phyloP scores from a whole-genome alignment of 257 asterid genomes.

The Petunia axillaris region DNA sequence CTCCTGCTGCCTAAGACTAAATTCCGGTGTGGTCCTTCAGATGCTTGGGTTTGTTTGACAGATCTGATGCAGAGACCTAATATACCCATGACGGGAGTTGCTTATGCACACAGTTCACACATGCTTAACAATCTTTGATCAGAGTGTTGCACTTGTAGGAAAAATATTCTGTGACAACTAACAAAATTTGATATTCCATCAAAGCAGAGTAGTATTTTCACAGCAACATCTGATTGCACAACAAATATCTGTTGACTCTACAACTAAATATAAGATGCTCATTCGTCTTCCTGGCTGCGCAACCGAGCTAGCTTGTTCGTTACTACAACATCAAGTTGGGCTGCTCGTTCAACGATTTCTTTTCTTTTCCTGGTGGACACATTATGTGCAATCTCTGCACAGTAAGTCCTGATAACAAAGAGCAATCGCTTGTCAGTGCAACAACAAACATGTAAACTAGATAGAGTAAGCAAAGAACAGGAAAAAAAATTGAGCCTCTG shows the following conservation, averaged over 20 bases:
- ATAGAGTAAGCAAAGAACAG: too few relatives aligned
- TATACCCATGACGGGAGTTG: background rate
- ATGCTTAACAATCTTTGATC: conserved; percentile 19
- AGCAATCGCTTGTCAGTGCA: too few relatives aligned
- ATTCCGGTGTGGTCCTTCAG: background rate
- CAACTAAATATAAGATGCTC: conserved; percentile 16
- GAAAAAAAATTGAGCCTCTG: background rate
- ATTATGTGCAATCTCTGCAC: conserved; percentile 36
- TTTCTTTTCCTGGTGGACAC: conserved; percentile 65
- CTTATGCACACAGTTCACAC: background rate
- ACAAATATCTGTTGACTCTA: too few relatives aligned
- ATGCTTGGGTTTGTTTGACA: background rate
- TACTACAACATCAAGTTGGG: conserved; percentile 70
- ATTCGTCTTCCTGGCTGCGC: conserved; percentile 76
- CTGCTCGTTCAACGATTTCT: conserved; percentile 64
- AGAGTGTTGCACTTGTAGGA: background rate
- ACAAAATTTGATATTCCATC: too few relatives aligned
- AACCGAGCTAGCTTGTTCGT: conserved; percentile 73
- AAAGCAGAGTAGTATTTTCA: too few relatives aligned
- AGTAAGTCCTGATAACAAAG: conserved; percentile 46
- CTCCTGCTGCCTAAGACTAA: background rate
- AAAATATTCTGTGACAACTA: too few relatives aligned
- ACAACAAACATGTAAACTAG: background rate
- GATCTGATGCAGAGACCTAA: too few relatives aligned
- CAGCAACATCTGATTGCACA: too few relatives aligned